Base-by-base conservation (phyloP, 805 yeast species). In the Teunomyces funiuensis region DNA sequence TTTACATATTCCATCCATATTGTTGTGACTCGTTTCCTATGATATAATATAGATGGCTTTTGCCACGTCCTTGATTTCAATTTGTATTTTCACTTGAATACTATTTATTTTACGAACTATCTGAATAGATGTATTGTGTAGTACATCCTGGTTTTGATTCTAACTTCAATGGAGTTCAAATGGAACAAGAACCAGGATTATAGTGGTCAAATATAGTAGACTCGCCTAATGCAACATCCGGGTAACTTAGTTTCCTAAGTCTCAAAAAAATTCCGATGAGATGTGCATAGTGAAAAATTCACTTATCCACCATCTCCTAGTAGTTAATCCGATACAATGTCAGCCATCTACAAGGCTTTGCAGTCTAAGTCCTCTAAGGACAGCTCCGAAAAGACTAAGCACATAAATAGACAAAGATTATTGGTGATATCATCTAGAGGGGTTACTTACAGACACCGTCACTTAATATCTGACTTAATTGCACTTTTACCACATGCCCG, bases 371-470 rank as follows among this genome's bases (percentile, higher is more conserved):
- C 64, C 36, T 72, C 83, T 16, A 77, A 77, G 49, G 74, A 67
- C 27, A 68, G 68, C 44, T 73, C 74, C 43, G 69, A 63, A 19
- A 71, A 62, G 45, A 71, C 75, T 52, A 73, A 76, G 49, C 85
- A 80, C 61, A 78, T 79, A 65, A 91, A 91, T 66, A 84, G 86
- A 63, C 98, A 91, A 65, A 77, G 96, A 55, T 88, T 90, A 28
- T 72, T 93, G 45, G 75, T 93, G 44, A 85, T 91, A 55, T 85
- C 97, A 3, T 89, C 97, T 29, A 80, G 99, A 63, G 99, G 99
- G 52, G 86, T 91, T 43, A 89, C 96, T 20, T 88, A 73, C 61
- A 84, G 99, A 71, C 98, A 93, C 61, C 89, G 99, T 59, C 98
- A 93, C 66, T 70, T 93, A 57, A 88, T 93, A 49, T 77, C 79